Percentiles rank a stretch among this genome's conserved stretches.
Conservation (phyloP, 2,329 filamentous ascomycete species). For the Fusarium buxicola region DNA sequence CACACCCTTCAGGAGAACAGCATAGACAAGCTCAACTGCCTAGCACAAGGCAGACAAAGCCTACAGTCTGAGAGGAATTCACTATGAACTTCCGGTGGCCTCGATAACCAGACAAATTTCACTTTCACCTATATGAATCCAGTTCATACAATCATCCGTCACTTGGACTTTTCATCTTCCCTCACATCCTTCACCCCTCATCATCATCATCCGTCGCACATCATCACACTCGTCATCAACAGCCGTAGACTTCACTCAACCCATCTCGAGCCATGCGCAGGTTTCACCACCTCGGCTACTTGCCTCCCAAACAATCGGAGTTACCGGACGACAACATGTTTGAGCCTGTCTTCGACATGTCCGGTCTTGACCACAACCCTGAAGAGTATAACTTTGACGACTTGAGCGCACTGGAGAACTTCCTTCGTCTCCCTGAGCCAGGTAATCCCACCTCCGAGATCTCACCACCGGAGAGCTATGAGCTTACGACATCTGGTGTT, state of each 20-base stretch:
- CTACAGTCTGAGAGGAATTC: background rate
- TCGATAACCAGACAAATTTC: background rate
- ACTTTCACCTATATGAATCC: conserved; percentile 4
- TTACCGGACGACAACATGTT: background rate
- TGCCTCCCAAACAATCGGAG: background rate
- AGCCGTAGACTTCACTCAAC: background rate
- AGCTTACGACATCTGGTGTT: background rate
- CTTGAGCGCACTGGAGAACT: too few species aligned
- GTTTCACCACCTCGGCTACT: background rate
- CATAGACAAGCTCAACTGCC: background rate
- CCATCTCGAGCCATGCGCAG: background rate
- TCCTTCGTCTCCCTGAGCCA: background rate
- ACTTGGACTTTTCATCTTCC: background rate
- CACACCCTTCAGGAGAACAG: background rate
- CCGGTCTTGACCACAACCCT: background rate
- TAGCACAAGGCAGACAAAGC: background rate
- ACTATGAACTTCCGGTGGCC: background rate
- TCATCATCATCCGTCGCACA: background rate
- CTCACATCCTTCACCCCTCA: background rate
- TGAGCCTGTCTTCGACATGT: background rate
- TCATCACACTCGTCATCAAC: background rate
- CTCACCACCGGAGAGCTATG: background rate
- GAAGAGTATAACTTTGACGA: too few species aligned
- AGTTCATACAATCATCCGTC: background rate
- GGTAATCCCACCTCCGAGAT: background rate